phyloP scores from a whole-genome alignment of 805 yeast species.

The Zygotorulaspora danielsina region DNA sequence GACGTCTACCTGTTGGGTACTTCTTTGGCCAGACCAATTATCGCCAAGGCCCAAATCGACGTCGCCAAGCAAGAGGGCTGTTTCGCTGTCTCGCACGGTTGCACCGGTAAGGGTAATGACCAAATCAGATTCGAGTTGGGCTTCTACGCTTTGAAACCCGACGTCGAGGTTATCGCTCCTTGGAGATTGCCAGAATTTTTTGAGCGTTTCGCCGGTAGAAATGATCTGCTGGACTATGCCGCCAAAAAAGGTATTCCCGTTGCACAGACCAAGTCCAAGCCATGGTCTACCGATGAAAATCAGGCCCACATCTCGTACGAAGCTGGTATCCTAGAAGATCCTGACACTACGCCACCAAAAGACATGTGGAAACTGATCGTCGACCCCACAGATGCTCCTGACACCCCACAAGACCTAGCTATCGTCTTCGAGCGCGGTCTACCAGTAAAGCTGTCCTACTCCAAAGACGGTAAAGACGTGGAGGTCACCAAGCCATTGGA shows the following conservation, averaged over 20 bases:
- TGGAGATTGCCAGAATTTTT: conserved; percentile 98
- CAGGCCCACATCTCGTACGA: conserved; percentile 98
- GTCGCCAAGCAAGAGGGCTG: conserved; percentile 98
- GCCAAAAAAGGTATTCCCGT: conserved; percentile 90
- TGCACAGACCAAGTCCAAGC: conserved; percentile 96
- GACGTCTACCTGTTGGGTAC: conserved; percentile 96
- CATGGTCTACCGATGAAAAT: conserved; percentile 99
- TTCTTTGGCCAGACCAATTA: conserved; percentile 97
- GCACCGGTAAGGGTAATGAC: conserved; percentile 99
- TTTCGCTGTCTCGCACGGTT: conserved; percentile 97
- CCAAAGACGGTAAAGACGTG: conserved; percentile 51
- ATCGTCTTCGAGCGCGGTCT: conserved; percentile 81
- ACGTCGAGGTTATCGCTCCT: conserved; percentile 94
- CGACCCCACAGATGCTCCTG: conserved; percentile 95
- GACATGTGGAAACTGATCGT: conserved; percentile 99
- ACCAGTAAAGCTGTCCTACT: conserved; percentile 73
- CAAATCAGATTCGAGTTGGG: conserved; percentile 97
- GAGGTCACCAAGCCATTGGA: conserved; percentile 88
- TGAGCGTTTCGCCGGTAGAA: conserved; percentile 96
- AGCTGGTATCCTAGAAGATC: conserved; percentile 99
- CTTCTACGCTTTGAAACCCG: conserved; percentile 97
- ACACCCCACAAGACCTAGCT: conserved; percentile 81
- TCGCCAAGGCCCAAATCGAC: conserved; percentile 95
- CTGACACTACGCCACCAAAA: conserved; percentile 97
- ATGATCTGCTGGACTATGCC: conserved; percentile 91